Percentiles rank a stretch among this genome's conserved stretches.
Conservation (phyloP, 192 early-diverging fungal genomes). For the Podila epigama region DNA sequence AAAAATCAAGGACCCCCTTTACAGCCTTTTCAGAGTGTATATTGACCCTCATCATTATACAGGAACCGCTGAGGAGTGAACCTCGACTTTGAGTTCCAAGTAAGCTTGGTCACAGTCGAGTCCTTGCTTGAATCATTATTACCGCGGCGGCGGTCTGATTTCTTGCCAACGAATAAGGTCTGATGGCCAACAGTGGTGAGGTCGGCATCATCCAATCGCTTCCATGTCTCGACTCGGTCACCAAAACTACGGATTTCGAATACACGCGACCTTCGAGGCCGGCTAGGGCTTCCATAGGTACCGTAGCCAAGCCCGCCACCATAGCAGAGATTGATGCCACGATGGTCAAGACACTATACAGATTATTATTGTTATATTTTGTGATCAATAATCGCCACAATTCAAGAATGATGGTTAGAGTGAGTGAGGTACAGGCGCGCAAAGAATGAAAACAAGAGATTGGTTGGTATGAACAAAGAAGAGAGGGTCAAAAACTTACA, state of each 20-base stretch:
- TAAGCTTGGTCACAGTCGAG: neutral
- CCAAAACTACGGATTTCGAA: conserved; percentile 46
- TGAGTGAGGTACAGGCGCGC: neutral
- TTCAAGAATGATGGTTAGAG: neutral
- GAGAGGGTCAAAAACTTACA: conserved; percentile 15
- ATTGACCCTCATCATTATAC: too few relatives aligned
- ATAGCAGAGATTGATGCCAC: conserved; percentile 53
- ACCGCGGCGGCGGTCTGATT: too few relatives aligned
- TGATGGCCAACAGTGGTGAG: conserved; percentile 46
- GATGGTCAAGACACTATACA: conserved; percentile 44
- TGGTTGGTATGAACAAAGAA: neutral
- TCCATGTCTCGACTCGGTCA: conserved; percentile 52
- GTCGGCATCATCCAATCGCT: conserved; percentile 47
- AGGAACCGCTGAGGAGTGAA: neutral
- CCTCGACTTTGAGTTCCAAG: neutral
- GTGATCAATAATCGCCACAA: neutral
- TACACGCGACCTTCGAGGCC: conserved; percentile 50
- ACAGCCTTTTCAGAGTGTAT: too few relatives aligned
- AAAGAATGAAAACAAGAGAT: neutral
- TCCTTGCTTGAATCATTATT: neutral
- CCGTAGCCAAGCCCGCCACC: conserved; percentile 53
- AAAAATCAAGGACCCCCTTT: too few relatives aligned
- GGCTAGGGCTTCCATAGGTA: conserved; percentile 46
- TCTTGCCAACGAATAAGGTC: conserved; percentile 37
- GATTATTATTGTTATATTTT: neutral